phyloP scores from a whole-genome alignment of 164 flowering plant genomes.

The Annona cherimola region DNA sequence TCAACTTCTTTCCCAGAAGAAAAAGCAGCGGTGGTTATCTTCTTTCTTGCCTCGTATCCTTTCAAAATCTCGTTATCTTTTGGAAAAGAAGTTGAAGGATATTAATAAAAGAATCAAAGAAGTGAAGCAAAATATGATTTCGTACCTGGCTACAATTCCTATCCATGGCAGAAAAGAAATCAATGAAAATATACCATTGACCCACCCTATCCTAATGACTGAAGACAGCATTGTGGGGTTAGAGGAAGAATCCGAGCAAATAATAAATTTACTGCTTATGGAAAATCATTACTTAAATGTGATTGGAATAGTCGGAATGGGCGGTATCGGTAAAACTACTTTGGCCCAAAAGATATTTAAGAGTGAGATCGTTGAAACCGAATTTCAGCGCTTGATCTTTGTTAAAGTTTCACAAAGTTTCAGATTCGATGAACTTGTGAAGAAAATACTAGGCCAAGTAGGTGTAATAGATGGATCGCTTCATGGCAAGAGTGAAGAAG shows the following conservation, averaged over 20 bases:
- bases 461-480: neutral
- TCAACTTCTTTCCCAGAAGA: neutral
- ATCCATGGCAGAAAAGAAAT: neutral
- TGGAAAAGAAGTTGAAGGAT: no score
- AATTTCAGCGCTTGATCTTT: neutral
- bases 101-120: neutral
- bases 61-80: no score
- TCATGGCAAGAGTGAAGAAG: no score
- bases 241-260: neutral
- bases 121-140: neutral
- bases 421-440: neutral
- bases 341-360: neutral
- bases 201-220: neutral
- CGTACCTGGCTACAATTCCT: neutral
- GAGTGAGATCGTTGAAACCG: neutral
- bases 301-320: constrained; percentile 3
- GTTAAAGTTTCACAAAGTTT: neutral
- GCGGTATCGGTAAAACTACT: constrained; percentile 1
- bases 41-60: no score
- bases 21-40: no score
- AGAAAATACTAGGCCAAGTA: neutral
- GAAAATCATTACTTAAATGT: neutral
- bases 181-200: neutral
- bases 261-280: neutral
- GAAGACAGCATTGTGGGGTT: neutral